Evolutionary conservation across 139 green algal species (phyloP).

Genomic region (Astrephomene gubernaculifera): DNA sequence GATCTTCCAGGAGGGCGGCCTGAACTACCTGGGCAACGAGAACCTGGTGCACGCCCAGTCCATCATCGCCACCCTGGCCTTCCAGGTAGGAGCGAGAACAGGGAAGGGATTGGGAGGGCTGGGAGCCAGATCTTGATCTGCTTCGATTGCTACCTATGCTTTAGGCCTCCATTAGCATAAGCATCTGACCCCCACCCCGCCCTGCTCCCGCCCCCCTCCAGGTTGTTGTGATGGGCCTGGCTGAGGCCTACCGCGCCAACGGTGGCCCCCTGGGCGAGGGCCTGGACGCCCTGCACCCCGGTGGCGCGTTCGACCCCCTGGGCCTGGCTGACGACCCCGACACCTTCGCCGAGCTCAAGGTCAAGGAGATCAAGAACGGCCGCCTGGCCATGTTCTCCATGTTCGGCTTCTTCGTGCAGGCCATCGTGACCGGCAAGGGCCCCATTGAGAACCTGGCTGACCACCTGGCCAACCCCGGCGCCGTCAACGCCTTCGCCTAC

Average conservation of each 20-base stretch:
- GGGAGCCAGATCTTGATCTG: too few relatives aligned
- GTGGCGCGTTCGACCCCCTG: conserved; percentile 89
- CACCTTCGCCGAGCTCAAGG: conserved; percentile 79
- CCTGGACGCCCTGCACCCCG: conserved; percentile 82
- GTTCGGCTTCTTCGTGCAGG: conserved; percentile 92
- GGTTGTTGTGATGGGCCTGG: conserved; percentile 84
- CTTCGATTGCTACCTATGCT: too few relatives aligned
- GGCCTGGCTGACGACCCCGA: conserved; percentile 95
- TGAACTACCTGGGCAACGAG: conserved; percentile 87
- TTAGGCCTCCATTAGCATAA: too few relatives aligned
- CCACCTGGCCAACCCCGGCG: conserved; percentile 82
- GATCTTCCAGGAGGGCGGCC: conserved; percentile 81
- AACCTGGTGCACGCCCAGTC: conserved; percentile 89
- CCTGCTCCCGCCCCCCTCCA: conserved; percentile 32
- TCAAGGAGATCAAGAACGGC: conserved; percentile 99
- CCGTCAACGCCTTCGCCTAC: conserved; percentile 83
- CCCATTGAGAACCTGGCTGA: conserved; percentile 81
- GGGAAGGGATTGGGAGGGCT: too few relatives aligned
- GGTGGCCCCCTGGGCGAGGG: conserved; percentile 75
- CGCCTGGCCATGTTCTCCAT: conserved; percentile 96
- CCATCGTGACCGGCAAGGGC: conserved; percentile 84
- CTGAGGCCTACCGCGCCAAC: conserved; percentile 78
- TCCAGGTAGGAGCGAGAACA: conserved; percentile 70
- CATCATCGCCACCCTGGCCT: conserved; percentile 87
- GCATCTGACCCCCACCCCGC: neutral